phyloP scores from a whole-genome alignment of 140 eudicot species.

The Senecio squalidus region DNA sequence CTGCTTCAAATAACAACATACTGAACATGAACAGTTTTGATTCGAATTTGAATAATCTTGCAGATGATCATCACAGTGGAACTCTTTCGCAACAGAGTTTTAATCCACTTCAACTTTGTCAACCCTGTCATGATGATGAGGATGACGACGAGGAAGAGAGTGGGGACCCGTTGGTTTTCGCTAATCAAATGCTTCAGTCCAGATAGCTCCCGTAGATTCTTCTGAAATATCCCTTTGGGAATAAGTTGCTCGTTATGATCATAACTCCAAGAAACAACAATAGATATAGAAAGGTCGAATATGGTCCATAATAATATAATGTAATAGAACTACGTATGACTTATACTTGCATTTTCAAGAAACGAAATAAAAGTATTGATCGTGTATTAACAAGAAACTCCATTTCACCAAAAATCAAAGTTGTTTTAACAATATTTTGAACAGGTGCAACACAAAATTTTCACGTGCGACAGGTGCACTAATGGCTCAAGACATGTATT shows the following conservation, averaged over 20 bases:
- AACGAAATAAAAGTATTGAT: neutral
- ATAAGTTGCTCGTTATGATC: constrained; percentile 11
- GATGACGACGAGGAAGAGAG: constrained; percentile 66
- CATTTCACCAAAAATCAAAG: neutral
- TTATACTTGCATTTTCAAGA: constrained; percentile 6
- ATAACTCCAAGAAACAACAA: neutral
- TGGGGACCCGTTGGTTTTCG: constrained; percentile 46
- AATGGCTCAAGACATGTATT: too few relatives aligned
- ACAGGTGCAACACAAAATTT: too few relatives aligned
- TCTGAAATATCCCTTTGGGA: neutral
- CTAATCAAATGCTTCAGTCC: constrained; percentile 52
- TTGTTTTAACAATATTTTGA: too few relatives aligned
- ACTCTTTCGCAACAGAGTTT: constrained; percentile 43
- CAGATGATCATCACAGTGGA: constrained; percentile 29
- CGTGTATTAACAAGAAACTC: neutral
- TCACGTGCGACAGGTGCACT: too few relatives aligned
- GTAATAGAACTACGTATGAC: neutral
- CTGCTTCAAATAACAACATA: constrained; percentile 55
- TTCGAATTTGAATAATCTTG: constrained; percentile 34
- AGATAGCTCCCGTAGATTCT: constrained; percentile 20
- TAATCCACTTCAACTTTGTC: constrained; percentile 40
- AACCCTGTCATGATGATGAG: constrained; percentile 32
- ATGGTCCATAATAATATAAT: neutral
- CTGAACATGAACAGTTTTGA: constrained; percentile 44
- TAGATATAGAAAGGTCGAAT: neutral